Evolutionary conservation across 2,329 filamentous ascomycete species (phyloP), one percentile per base, ranked within the genome.

Genomic region (Monosporascus sp.): DNA sequence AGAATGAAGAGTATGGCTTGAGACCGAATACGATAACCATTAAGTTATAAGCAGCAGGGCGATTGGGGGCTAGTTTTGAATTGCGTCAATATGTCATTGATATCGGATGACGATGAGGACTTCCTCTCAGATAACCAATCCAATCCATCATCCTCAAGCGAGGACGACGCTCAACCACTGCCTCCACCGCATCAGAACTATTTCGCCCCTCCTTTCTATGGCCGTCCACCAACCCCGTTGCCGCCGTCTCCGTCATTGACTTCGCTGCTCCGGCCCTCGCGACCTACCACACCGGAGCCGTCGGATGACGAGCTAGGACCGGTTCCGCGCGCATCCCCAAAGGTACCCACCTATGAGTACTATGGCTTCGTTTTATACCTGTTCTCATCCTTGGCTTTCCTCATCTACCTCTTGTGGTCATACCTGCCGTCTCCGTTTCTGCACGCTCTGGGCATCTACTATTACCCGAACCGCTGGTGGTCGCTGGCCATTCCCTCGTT

Each of bases 311-410:
- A 97, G 63, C 82, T 88, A 38, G 79, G 85, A 63, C 86, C 82
- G 2, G 84, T 96, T 19, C 90, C 92, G 6, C 87, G 91, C 52
- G 92, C 91, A 2, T 87, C 87, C 51, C 94, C 94, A 2, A 91
- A 94, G 68, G 92, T 99, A 2, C 94, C 94, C n/a, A 99, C 94
- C 0, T 97, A 99, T 75, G 94, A 99, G 70, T 99, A 97, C 82
- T 97, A 97, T 70, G 94, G 94, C 69, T 99, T 99, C 73, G 93
- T 96, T 51, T 82, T 99, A 49, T 97, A 99, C 75, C 81, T 99
- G 40, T 90, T 93, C 67, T 92, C 88, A 57, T 90, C 87, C 22
- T 77, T 94, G 50, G 85, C 85, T 2, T 97, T 97, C 69, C 76
- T 88, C 67, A 79, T 83, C 66, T 88, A 84, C 69, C 74, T 86